These are phyloP conservation scores for Eleusine coracana DNA, from an alignment of 176 grass and related monocot species.

Conservation along the genomic window DNA sequence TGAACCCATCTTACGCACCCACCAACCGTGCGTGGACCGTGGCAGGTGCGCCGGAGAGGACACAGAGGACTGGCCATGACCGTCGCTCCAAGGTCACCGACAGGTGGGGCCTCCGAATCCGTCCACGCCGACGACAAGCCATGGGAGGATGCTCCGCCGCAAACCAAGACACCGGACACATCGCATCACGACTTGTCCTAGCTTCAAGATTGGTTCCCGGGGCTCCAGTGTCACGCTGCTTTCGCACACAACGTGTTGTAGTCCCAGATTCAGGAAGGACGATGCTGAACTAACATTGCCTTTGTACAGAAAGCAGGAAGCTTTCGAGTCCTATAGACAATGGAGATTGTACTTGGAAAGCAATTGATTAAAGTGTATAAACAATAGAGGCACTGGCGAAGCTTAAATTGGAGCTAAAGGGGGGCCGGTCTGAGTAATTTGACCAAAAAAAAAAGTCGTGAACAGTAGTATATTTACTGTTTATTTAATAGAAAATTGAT, in stretches of 20 bases:
- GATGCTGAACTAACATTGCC: neutral
- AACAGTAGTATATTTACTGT: too few species aligned
- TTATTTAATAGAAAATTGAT: too few species aligned
- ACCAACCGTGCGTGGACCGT: neutral
- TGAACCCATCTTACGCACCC: neutral
- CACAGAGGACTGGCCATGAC: neutral
- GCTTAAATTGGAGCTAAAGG: too few species aligned
- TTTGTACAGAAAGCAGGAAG: neutral
- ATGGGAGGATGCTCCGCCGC: neutral
- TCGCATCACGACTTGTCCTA: neutral
- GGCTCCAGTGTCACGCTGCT: neutral
- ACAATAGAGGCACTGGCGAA: neutral
- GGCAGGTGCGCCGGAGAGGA: neutral
- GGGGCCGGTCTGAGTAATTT: too few species aligned
- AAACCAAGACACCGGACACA: neutral
- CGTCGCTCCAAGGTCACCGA: neutral
- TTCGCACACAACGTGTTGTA: neutral
- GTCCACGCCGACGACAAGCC: neutral
- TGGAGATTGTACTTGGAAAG: neutral
- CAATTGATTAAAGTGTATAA: neutral
- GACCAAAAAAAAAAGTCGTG: too few species aligned
- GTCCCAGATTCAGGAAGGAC: neutral
- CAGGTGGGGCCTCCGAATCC: neutral
- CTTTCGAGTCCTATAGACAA: neutral
- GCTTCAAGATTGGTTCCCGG: neutral